Conservation (phyloP, 768 basidiomycete genomes). For the Lactarius trivialis region DNA sequence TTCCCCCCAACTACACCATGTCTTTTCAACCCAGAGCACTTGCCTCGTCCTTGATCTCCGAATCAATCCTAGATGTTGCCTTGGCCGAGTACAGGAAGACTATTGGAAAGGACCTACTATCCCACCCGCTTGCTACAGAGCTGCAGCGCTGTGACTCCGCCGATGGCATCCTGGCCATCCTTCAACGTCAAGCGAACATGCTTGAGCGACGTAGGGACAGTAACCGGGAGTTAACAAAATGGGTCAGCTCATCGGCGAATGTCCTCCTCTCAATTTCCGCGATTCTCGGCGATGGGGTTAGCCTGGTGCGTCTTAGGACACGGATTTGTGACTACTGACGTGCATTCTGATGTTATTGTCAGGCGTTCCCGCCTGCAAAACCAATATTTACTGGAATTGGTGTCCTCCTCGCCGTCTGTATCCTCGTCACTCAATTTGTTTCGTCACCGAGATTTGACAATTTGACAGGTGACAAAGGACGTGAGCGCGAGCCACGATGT, state of each 20-base stretch:
- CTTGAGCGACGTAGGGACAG: neutral
- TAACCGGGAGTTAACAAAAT: neutral
- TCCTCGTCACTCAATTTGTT: neutral
- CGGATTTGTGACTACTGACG: no score
- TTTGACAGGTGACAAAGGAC: neutral
- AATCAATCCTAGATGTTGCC: neutral
- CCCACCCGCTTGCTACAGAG: neutral
- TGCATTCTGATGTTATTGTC: neutral
- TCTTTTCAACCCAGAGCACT: neutral
- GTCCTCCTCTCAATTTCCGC: neutral
- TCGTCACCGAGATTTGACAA: neutral
- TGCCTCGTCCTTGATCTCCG: neutral
- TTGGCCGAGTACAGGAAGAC: neutral
- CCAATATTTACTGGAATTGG: neutral
- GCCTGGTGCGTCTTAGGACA: neutral
- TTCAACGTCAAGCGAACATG: neutral
- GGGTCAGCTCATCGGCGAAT: neutral
- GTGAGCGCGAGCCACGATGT: neutral
- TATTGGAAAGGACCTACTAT: neutral
- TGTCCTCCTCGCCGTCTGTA: neutral
- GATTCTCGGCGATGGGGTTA: neutral
- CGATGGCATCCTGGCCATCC: neutral
- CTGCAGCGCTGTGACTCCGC: neutral
- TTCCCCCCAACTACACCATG: neutral
- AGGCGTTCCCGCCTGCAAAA: slow-evolving; percentile 3